A percentile compares a stretch with the other conserved stretches of the same genome.
phyloP scores from a whole-genome alignment of 208 protist genomes.

The Acanthamoeba sp. region DNA sequence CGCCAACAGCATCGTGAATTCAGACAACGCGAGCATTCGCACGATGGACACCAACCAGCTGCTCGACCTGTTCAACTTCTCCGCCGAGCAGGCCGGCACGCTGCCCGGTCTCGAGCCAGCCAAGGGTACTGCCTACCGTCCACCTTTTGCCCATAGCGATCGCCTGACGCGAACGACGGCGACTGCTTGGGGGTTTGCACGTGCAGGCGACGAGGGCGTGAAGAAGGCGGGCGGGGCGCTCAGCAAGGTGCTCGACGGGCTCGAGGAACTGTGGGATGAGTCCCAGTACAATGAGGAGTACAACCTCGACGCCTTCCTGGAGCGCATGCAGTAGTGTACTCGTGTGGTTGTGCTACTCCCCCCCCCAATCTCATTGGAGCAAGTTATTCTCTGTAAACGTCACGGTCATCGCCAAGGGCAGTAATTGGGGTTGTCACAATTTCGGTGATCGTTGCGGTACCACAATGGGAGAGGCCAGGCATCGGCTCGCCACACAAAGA shows the following conservation, averaged over 20 bases:
- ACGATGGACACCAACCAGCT: constrained; percentile 88
- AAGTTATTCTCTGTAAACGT: too few relatives aligned
- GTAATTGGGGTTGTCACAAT: too few relatives aligned
- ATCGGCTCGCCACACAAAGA: too few relatives aligned
- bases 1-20: constrained; percentile 89
- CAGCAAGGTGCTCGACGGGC: constrained; percentile 58
- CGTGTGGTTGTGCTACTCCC: too few relatives aligned
- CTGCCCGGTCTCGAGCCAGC: neutral
- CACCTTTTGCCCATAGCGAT: neutral
- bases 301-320: constrained; percentile 73
- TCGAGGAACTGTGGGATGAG: constrained; percentile 85
- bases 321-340: constrained; percentile 50
- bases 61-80: constrained; percentile 85
- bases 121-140: neutral
- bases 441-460: too few relatives aligned
- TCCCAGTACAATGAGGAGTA: constrained; percentile 84
- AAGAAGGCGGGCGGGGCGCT: constrained; percentile 1
- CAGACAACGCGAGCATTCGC: constrained; percentile 86
- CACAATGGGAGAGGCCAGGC: too few relatives aligned
- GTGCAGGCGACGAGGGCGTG: neutral
- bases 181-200: too few relatives aligned
- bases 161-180: too few relatives aligned
- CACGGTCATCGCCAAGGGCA: too few relatives aligned
- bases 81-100: neutral
- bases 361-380: too few relatives aligned